phyloP scores from a whole-genome alignment of 139 green algal species.

The Chlamydomonas urium region DNA sequence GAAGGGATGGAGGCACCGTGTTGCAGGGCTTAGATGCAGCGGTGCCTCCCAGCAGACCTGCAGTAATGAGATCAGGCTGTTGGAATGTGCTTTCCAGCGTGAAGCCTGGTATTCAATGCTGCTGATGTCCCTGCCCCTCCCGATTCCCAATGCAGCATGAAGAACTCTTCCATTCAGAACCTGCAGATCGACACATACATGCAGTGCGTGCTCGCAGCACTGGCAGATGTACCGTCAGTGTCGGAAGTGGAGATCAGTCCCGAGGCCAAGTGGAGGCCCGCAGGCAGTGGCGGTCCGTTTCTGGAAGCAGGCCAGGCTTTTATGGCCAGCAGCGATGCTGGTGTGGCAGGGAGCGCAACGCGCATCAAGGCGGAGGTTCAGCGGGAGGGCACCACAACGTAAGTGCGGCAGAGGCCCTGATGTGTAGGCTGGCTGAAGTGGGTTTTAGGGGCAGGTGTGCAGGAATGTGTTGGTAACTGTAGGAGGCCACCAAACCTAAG shows the following conservation, averaged over 20 bases:
- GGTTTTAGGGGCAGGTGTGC: not conserved
- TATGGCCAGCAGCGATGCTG: not conserved
- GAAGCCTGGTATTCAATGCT: too few species aligned
- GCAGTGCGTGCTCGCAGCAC: conserved; percentile 12
- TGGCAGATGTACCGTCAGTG: conserved; percentile 13
- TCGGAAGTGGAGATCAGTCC: conserved; percentile 35
- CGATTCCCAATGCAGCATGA: conserved; percentile 19
- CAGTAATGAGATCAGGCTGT: too few species aligned
- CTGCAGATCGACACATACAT: conserved; percentile 36
- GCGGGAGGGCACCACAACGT: not conserved
- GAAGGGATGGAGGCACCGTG: too few species aligned
- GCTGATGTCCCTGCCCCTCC: not conserved
- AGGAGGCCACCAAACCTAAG: not conserved
- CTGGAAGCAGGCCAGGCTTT: conserved; percentile 6
- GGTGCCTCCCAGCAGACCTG: too few species aligned
- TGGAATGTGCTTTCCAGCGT: too few species aligned
- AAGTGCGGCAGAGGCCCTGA: conserved; percentile 2
- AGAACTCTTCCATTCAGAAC: conserved; percentile 15
- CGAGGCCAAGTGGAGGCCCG: conserved; percentile 30
- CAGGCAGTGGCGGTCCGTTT: conserved; percentile 5
- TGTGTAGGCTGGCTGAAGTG: too few species aligned
- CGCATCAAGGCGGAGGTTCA: not conserved
- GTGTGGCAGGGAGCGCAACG: not conserved
- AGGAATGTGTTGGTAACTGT: not conserved
- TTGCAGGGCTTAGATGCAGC: too few species aligned